phyloP scores from a whole-genome alignment of 768 basidiomycete genomes.

The Russula sp. region DNA sequence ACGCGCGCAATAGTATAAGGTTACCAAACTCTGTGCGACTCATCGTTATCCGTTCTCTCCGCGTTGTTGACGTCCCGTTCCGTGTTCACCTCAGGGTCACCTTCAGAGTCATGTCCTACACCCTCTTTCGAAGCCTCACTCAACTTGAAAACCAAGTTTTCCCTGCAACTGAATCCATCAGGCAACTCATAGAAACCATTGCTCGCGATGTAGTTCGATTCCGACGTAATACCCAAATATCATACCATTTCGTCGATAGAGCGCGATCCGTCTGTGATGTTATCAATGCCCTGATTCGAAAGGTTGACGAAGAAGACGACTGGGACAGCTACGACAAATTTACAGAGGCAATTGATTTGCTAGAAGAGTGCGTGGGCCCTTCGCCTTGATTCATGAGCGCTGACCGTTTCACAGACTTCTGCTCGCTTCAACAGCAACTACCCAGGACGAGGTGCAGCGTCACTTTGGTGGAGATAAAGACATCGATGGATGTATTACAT shows the following conservation, averaged over 20 bases:
- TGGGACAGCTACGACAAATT: slow-evolving; percentile 19
- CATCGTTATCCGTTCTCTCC: not conserved
- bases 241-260: slow-evolving; percentile 15
- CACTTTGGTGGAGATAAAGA: slow-evolving; percentile 9
- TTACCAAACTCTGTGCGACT: not conserved
- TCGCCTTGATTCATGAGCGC: not conserved
- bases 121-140: slow-evolving; percentile 15
- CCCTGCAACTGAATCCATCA: slow-evolving; percentile 17
- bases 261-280: slow-evolving; percentile 10
- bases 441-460: slow-evolving; percentile 9
- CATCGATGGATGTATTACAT: slow-evolving; percentile 9
- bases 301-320: slow-evolving; percentile 15
- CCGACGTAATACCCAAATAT: slow-evolving; percentile 19
- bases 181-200: slow-evolving; percentile 14
- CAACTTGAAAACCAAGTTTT: slow-evolving; percentile 11
- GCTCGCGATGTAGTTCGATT: slow-evolving; percentile 17
- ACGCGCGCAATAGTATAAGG: slow-evolving; percentile 8
- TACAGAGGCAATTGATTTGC: slow-evolving; percentile 13
- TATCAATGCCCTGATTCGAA: slow-evolving; percentile 14
- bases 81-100: not conserved
- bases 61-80: slow-evolving; percentile 1
- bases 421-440: slow-evolving; percentile 2
- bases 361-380: slow-evolving; percentile 8
- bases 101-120: slow-evolving; percentile 12
- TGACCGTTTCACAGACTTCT: slow-evolving; percentile 6